These are phyloP conservation scores for Melampsora americana DNA, from an alignment of 1,284 basidiomycete species.

Conservation along the genomic window DNA sequence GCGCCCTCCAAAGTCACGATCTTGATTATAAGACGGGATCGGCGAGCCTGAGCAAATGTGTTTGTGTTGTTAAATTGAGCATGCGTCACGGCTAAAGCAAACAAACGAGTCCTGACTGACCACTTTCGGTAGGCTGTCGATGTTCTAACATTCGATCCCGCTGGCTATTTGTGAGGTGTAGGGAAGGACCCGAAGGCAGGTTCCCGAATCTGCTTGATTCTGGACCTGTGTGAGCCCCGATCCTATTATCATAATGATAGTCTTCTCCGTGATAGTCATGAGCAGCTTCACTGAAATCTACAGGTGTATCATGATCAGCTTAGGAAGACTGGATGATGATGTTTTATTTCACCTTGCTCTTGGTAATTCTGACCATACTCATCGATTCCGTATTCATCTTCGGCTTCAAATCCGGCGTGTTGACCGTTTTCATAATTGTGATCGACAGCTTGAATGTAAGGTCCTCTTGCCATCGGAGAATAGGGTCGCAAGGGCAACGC, in stretches of 20 bases:
- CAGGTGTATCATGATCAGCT: too few species aligned
- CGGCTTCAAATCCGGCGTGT: neutral
- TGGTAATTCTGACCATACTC: neutral
- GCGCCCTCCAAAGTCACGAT: neutral
- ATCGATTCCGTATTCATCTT: neutral
- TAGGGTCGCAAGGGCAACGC: neutral
- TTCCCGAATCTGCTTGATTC: too few species aligned
- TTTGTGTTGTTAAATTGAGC: neutral
- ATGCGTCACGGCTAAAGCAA: neutral
- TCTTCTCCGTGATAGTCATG: too few species aligned
- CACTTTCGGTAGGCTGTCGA: too few species aligned
- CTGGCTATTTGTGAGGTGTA: too few species aligned
- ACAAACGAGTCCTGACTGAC: too few species aligned
- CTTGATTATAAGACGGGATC: neutral
- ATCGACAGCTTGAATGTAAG: neutral
- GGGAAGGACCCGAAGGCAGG: too few species aligned
- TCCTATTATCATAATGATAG: too few species aligned
- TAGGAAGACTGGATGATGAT: too few species aligned
- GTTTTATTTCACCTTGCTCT: neutral
- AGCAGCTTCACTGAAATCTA: too few species aligned
- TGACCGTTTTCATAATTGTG: neutral
- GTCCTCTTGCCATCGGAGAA: neutral
- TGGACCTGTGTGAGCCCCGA: too few species aligned
- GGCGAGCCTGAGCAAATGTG: neutral
- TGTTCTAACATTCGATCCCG: too few species aligned